Percentiles rank a stretch among this genome's conserved stretches.
phyloP scores from a whole-genome alignment of 345 rosid species.

The Rhodamnia rubescens region DNA sequence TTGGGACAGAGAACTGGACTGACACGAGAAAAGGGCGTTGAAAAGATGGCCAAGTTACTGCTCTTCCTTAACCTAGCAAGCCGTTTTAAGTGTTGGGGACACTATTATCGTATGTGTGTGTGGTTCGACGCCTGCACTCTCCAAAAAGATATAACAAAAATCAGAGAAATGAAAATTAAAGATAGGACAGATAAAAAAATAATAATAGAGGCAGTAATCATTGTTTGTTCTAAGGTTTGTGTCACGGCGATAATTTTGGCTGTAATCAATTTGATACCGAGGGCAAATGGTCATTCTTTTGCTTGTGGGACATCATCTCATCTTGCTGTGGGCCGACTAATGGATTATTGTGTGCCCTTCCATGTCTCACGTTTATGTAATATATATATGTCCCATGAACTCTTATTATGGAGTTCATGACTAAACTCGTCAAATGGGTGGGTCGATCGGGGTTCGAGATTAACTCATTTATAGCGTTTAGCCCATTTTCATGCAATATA shows the following conservation, averaged over 20 bases:
- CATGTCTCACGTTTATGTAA: neutral
- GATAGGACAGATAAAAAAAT: no score
- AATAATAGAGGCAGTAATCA: neutral
- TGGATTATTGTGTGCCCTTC: neutral
- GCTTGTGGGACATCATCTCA: neutral
- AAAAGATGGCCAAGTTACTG: neutral
- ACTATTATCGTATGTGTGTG: no score
- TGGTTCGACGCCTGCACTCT: no score
- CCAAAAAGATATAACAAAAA: no score
- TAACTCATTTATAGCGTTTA: no score
- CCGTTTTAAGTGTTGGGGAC: neutral
- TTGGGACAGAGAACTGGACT: neutral
- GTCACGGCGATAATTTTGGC: neutral
- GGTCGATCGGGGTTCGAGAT: no score
- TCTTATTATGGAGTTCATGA: neutral
- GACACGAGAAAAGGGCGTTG: neutral
- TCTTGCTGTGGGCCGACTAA: neutral
- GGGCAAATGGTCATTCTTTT: neutral
- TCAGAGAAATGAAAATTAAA: fast-evolving
- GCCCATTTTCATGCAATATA: no score
- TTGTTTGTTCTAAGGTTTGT: neutral
- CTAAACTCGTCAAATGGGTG: no score
- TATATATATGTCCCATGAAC: neutral
- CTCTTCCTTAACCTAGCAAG: neutral
- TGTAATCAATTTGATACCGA: neutral